A percentile compares a stretch with the other conserved stretches of the same genome.
phyloP scores from a whole-genome alignment of 2,329 filamentous ascomycete genomes.

The Catunica adiposa region DNA sequence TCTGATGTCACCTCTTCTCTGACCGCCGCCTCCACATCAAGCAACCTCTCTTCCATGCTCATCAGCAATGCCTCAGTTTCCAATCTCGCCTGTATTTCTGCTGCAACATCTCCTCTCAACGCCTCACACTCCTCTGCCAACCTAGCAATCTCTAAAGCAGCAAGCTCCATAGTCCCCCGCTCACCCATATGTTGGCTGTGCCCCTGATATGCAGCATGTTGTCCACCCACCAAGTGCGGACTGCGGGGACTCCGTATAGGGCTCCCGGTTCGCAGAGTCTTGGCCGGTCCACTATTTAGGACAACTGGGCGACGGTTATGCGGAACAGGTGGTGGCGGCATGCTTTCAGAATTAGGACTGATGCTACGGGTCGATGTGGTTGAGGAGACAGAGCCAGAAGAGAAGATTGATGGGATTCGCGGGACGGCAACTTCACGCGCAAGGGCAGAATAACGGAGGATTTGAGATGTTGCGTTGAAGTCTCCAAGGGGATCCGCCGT shows the following conservation, averaged over 20 bases:
- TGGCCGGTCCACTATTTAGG: not conserved
- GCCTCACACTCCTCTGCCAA: conserved; percentile 63
- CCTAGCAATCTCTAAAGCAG: conserved; percentile 65
- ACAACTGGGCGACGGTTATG: conserved; percentile 6
- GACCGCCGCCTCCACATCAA: conserved; percentile 63
- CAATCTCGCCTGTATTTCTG: conserved; percentile 52
- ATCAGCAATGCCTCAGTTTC: conserved; percentile 59
- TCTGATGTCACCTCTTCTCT: conserved; percentile 79
- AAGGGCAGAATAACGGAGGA: conserved; percentile 82
- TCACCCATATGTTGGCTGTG: conserved; percentile 27
- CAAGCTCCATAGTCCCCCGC: conserved; percentile 63
- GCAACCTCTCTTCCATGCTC: conserved; percentile 47
- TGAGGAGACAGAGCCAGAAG: conserved; percentile 1
- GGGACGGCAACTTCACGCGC: conserved; percentile 87
- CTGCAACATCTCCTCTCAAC: conserved; percentile 49
- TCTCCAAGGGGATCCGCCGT: conserved; percentile 86
- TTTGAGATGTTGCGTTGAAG: conserved; percentile 93
- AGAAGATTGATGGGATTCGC: conserved; percentile 63
- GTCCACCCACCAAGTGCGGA: not conserved
- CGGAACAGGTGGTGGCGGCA: conserved; percentile 7
- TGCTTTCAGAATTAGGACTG: not conserved
- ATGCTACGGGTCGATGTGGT: conserved; percentile 2
- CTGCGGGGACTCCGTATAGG: not conserved
- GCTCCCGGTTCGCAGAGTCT: conserved; percentile 6
- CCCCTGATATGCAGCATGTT: conserved; percentile 13